Evolutionary conservation across 495 filamentous ascomycete genomes (phyloP).

Genomic region (Zalerion maritima): DNA sequence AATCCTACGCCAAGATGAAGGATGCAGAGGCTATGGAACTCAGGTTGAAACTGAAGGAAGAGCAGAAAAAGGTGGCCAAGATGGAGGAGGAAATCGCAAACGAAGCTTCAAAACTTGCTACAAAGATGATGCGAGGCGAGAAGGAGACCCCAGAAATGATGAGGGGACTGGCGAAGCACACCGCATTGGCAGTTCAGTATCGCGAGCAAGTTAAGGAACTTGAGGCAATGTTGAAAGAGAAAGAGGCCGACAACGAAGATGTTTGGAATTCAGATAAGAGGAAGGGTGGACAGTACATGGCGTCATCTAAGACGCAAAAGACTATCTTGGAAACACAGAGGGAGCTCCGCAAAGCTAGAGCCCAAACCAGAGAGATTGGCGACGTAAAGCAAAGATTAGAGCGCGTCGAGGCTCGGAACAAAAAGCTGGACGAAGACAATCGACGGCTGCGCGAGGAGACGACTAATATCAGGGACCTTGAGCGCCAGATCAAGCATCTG

Average conservation of each 20-base stretch:
- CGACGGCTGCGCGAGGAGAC: constrained; percentile 15
- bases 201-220: constrained; percentile 51
- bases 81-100: constrained; percentile 47
- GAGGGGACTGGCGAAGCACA: constrained; percentile 50
- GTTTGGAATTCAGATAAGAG: constrained; percentile 12
- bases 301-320: constrained; percentile 31
- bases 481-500: constrained; percentile 23
- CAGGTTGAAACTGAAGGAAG: constrained; percentile 53
- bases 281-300: constrained; percentile 6
- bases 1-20: constrained; percentile 80
- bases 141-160: constrained; percentile 34
- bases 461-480: constrained; percentile 25
- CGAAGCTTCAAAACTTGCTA: constrained; percentile 39
- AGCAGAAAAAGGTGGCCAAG: constrained; percentile 38
- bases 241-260: constrained; percentile 18
- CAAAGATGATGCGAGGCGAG: constrained; percentile 22
- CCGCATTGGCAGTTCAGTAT: constrained; percentile 49
- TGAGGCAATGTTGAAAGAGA: constrained; percentile 35
- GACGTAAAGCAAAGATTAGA: constrained; percentile 31
- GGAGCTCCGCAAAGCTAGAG: constrained; percentile 30
- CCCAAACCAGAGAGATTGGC: constrained; percentile 34
- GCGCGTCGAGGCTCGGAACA: constrained; percentile 26
- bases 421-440: constrained; percentile 26
- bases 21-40: constrained; percentile 65
- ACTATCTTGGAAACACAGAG: constrained; percentile 29